phyloP scores from a whole-genome alignment of 352 stramenopile genomes.

The Phytophthora palmivora region DNA sequence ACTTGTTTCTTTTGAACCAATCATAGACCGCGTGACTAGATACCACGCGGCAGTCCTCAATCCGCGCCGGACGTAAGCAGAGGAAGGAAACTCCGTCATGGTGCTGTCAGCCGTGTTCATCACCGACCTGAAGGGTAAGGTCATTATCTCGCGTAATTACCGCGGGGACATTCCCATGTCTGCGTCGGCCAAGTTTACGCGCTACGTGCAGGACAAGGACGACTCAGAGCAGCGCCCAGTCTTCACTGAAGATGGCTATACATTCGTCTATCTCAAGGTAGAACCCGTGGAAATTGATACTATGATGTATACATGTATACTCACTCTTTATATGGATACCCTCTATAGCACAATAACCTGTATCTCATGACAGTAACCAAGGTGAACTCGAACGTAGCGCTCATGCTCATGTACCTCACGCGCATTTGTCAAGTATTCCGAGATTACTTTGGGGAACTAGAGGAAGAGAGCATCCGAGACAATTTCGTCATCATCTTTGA shows the following conservation, averaged over 20 bases:
- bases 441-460: slow-evolving; percentile 99
- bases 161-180: slow-evolving; percentile 98
- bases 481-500: slow-evolving; percentile 99
- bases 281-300: neutral
- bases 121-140: slow-evolving; percentile 98
- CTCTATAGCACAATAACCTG: slow-evolving; percentile 96
- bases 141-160: slow-evolving; percentile 99
- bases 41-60: slow-evolving; percentile 37
- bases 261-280: slow-evolving; percentile 96
- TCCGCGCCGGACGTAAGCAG: slow-evolving; percentile 3
- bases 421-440: slow-evolving; percentile 96
- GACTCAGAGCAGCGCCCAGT: slow-evolving; percentile 94
- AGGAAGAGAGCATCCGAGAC: slow-evolving; percentile 99
- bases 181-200: slow-evolving; percentile 90
- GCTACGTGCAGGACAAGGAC: slow-evolving; percentile 95
- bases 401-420: slow-evolving; percentile 96
- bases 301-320: slow-evolving; percentile 17
- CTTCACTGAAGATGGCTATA: slow-evolving; percentile 94
- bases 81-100: slow-evolving; percentile 68
- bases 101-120: slow-evolving; percentile 99
- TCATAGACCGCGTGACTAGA: slow-evolving; percentile 3
- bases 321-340: slow-evolving; percentile 9
- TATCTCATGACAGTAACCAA: slow-evolving; percentile 99
- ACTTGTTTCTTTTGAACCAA: slow-evolving; percentile 10
- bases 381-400: slow-evolving; percentile 98